phyloP scores from a whole-genome alignment of 352 stramenopile genomes.

The Thraustotheca clavata region DNA sequence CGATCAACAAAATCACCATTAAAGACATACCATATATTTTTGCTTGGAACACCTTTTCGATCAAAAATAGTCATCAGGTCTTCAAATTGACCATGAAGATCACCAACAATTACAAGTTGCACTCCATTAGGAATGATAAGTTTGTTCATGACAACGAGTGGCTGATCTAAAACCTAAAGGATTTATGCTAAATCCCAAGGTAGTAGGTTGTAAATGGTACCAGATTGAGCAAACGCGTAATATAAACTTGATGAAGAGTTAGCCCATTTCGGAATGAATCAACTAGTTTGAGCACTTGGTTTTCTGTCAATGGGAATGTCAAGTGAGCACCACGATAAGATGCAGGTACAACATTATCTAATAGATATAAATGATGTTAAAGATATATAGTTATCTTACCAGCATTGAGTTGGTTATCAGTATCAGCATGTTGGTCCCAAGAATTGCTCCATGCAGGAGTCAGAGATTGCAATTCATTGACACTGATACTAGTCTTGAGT shows the following conservation, averaged over 20 bases:
- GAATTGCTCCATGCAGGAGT: slow-evolving; percentile 29
- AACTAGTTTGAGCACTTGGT: slow-evolving; percentile 73
- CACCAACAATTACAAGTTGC: slow-evolving; percentile 86
- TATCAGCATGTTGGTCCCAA: not conserved
- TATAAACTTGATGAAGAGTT: slow-evolving; percentile 62
- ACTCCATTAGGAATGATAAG: slow-evolving; percentile 72
- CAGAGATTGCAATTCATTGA: slow-evolving; percentile 73
- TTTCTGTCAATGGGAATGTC: slow-evolving; percentile 55
- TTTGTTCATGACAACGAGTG: slow-evolving; percentile 48
- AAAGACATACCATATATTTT: slow-evolving; percentile 90
- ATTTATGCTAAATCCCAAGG: no score
- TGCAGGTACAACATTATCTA: slow-evolving; percentile 1
- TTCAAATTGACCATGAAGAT: slow-evolving; percentile 90
- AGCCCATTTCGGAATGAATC: slow-evolving; percentile 83
- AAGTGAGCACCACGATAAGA: slow-evolving; percentile 65
- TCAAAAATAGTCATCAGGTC: slow-evolving; percentile 92
- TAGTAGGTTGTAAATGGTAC: slow-evolving; percentile 26
- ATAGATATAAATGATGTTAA: not conserved
- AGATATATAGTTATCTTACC: not conserved
- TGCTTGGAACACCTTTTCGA: slow-evolving; percentile 82
- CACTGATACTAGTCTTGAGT: slow-evolving; percentile 73
- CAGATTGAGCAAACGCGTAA: slow-evolving; percentile 68
- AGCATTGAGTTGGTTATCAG: not conserved
- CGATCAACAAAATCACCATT: slow-evolving; percentile 96
- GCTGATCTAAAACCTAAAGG: not conserved